Conservation (phyloP, 768 basidiomycete genomes). For the Boletus pseudopeckii region DNA sequence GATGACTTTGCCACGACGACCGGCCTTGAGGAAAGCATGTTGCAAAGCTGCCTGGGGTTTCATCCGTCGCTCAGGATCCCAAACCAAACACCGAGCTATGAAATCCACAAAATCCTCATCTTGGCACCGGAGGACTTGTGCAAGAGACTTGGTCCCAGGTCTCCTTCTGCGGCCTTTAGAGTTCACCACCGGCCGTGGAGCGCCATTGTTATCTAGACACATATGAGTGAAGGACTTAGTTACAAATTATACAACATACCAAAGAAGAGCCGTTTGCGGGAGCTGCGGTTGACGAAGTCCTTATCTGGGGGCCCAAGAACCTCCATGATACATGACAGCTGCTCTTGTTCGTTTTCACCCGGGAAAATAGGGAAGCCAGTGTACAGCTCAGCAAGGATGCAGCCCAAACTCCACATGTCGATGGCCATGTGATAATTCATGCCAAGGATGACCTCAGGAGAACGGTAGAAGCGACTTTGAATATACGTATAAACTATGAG, state of each 20-base stretch:
- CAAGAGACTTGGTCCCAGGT: constrained; percentile 87
- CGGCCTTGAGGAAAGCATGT: constrained; percentile 81
- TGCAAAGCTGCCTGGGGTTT: constrained; percentile 92
- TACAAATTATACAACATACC: constrained; percentile 47
- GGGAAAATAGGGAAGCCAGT: constrained; percentile 99
- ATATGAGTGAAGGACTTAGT: constrained; percentile 3
- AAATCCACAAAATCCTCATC: constrained; percentile 98
- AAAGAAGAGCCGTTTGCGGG: constrained; percentile 93
- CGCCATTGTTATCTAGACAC: constrained; percentile 80
- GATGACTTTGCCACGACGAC: constrained; percentile 51
- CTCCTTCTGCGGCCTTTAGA: constrained; percentile 92
- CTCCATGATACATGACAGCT: constrained; percentile 98
- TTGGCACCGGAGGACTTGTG: constrained; percentile 85
- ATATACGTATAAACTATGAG: constrained; percentile 94
- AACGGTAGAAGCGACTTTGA: constrained; percentile 99
- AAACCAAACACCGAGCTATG: constrained; percentile 92
- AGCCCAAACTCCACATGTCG: constrained; percentile 99
- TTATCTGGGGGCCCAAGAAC: constrained; percentile 94
- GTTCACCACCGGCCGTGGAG: constrained; percentile 90
- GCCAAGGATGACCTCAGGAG: constrained; percentile 97
- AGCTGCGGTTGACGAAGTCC: constrained; percentile 90
- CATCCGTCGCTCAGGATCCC: constrained; percentile 95
- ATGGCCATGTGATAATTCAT: constrained; percentile 99
- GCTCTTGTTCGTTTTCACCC: constrained; percentile 98
- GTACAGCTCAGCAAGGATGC: constrained; percentile 94